A percentile compares a stretch with the other conserved stretches of the same genome.
phyloP scores from a whole-genome alignment of 345 rosid species.

The Populus tremula region DNA sequence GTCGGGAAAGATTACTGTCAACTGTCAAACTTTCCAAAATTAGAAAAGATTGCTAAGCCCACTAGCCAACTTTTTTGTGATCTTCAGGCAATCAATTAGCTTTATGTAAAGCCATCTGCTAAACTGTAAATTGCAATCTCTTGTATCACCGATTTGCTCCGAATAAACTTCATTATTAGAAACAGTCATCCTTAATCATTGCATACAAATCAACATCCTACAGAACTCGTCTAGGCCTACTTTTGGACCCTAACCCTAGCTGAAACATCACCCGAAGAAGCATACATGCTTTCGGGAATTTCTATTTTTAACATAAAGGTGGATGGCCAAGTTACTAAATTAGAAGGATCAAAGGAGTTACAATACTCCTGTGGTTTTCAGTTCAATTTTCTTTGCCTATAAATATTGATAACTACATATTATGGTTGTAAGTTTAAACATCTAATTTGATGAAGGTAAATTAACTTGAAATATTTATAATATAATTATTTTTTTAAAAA shows the following conservation, averaged over 20 bases:
- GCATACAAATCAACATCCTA: neutral
- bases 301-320: neutral
- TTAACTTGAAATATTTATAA: rapidly evolving
- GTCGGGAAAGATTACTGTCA: neutral
- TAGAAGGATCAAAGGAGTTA: too few relatives aligned
- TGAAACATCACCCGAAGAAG: neutral
- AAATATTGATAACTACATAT: too few relatives aligned
- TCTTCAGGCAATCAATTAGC: neutral
- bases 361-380: too few relatives aligned
- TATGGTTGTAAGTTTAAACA: too few relatives aligned
- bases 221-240: neutral
- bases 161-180: neutral
- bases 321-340: too few relatives aligned
- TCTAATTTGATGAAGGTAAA: rapidly evolving
- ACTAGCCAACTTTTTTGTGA: neutral
- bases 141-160: neutral
- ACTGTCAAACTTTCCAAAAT: neutral
- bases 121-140: neutral
- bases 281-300: too few relatives aligned
- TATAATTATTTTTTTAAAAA: too few relatives aligned
- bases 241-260: neutral
- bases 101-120: neutral
- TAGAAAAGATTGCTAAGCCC: neutral
- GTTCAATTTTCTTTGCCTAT: too few relatives aligned
- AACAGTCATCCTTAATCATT: neutral